Evolutionary conservation across 257 asterid species (phyloP).

Genomic region (Solanum appendiculatum): DNA sequence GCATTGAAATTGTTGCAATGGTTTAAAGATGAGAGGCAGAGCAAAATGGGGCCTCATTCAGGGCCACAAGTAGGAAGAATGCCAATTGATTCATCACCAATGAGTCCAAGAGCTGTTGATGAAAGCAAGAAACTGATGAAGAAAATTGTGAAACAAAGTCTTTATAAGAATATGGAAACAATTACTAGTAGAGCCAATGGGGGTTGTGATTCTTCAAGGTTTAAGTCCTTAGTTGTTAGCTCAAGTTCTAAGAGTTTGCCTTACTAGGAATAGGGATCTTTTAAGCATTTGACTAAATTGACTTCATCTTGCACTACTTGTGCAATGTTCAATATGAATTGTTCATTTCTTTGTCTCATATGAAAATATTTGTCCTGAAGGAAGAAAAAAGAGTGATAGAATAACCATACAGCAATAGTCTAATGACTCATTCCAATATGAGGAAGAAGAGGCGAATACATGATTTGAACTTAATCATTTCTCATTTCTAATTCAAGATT

Average conservation of each 20-base stretch:
- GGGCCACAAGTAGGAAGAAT: constrained; percentile 68
- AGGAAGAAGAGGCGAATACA: not conserved
- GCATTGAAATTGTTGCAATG: constrained; percentile 77
- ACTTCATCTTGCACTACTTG: not conserved
- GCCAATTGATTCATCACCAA: constrained; percentile 33
- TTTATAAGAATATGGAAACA: constrained; percentile 64
- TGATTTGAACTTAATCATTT: not conserved
- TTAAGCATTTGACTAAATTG: not conserved
- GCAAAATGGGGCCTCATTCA: constrained; percentile 66
- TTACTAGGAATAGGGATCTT: constrained; percentile 12
- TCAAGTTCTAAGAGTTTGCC: constrained; percentile 93
- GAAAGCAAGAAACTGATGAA: constrained; percentile 67
- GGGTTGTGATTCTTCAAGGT: constrained; percentile 32
- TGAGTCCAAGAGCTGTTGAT: constrained; percentile 21
- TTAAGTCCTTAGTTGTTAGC: constrained; percentile 54
- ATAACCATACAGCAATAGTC: not conserved
- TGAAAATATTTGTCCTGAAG: not conserved
- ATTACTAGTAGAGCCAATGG: constrained; percentile 69
- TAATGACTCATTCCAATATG: not conserved
- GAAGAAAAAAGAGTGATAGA: not conserved
- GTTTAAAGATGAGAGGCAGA: constrained; percentile 76
- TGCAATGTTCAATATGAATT: not conserved
- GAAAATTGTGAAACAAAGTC: constrained; percentile 67
- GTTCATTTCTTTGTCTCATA: not conserved
- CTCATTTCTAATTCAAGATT: not conserved